Evolutionary conservation across 1,139 yeast species (phyloP).

Genomic region (Suhomyces kunorum): DNA sequence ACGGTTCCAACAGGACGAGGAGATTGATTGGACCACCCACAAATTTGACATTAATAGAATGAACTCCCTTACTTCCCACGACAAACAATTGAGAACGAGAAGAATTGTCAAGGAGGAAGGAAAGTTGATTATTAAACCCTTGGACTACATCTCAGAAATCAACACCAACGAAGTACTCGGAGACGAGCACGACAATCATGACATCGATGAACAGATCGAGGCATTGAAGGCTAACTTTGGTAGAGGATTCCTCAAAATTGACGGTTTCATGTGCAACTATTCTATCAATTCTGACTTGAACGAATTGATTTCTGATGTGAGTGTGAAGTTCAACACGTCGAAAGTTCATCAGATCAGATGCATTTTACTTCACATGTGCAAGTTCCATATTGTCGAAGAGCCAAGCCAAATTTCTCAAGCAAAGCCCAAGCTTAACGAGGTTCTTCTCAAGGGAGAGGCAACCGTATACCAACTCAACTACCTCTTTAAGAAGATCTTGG

Average conservation of each 20-base stretch:
- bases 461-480: slow-evolving; percentile 76
- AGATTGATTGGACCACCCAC: slow-evolving; percentile 44
- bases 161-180: slow-evolving; percentile 45
- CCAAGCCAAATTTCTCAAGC: slow-evolving; percentile 37
- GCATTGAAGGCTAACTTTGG: slow-evolving; percentile 12
- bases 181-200: slow-evolving; percentile 17
- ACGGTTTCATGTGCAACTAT: slow-evolving; percentile 36
- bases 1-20: slow-evolving; percentile 34
- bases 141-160: slow-evolving; percentile 56
- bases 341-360: slow-evolving; percentile 41
- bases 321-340: slow-evolving; percentile 42
- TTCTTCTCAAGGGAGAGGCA: slow-evolving; percentile 42
- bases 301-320: slow-evolving; percentile 48
- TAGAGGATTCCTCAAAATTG: slow-evolving; percentile 27
- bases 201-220: slow-evolving; percentile 22
- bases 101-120: slow-evolving; percentile 70
- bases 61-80: slow-evolving; percentile 68
- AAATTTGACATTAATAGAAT: slow-evolving; percentile 69
- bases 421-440: slow-evolving; percentile 45
- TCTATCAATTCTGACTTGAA: slow-evolving; percentile 36
- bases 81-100: slow-evolving; percentile 67
- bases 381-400: slow-evolving; percentile 44
- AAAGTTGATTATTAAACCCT: slow-evolving; percentile 67
- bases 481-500: slow-evolving; percentile 72
- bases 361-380: slow-evolving; percentile 42